Base-by-base conservation (phyloP, 2,329 filamentous ascomycete species). In the Claviceps monticola region DNA sequence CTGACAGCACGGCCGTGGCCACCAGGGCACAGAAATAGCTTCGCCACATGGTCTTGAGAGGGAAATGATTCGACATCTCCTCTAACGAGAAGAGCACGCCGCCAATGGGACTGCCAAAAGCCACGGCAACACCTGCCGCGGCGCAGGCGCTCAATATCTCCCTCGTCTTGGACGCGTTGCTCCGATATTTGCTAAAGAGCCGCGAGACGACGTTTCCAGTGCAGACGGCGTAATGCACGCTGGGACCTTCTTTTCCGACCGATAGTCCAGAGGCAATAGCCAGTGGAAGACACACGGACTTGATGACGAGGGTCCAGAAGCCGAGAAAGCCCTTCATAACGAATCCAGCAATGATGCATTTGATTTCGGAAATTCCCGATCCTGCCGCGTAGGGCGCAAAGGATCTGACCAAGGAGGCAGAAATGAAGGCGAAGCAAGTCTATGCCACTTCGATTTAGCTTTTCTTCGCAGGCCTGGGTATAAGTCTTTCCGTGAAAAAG, bases 261-360 rank as follows among this genome's bases (percentile, higher is more conserved):
- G 89, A 95, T 23, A 98, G 72, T 2, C 93, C 93, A 1, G 90
- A 96, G 13, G 86, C 90, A 64, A 98, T 98, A 44, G 91, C 87
- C 45, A 98, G 73, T 1, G 93, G 93, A 47, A 98, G 73, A 23
- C 86, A 87, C 51, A 97, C 80, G 0, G 89, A 95, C 70, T 98
- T 98, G 71, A 98, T 97, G 54, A 93, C 67, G 36, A 98, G 73
- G 5, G 93, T 97, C 79, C 88, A 89, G 60, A 84, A 84, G 19
- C 91, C 89, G 16, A 98, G 76, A 62, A 98, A 98, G 0, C 90
- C 93, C 68, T 97, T 96, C 93, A 98, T 98, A 48, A 97, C 88
- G 65, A 98, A 98, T 3, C 93, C 93, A 4, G 91, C 93, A 63
- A 98, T 95, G 64, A 98, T 97, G 68, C 89, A 95, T 69, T 98